Evolutionary conservation across 805 yeast species (phyloP), one percentile per base, ranked within the genome.

Genomic region (Lipomyces starkeyi): DNA sequence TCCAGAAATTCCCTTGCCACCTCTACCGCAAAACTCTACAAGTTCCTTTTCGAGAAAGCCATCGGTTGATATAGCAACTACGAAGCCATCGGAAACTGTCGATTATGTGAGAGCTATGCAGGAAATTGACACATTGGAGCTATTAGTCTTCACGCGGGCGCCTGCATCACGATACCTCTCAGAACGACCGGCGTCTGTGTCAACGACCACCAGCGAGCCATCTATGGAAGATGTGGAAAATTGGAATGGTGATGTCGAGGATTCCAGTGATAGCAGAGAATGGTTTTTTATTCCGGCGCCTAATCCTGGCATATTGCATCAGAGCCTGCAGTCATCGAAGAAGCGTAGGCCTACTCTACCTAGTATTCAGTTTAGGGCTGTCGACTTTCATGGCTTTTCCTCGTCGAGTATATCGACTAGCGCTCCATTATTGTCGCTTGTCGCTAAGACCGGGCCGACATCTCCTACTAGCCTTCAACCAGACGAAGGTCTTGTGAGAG

Each of bases 251-350:
- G 29, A 25, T 29, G n/a, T 25, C 29, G 56, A 53, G 34, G 56
- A 53, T 25, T 25, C 7, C 7, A 29, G 34, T 29, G 56, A 53
- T 29, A 11, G 34, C 34, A 17, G 29, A 3, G 34, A 17, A 8
- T 53, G 56, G 56, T 25, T 25, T 29, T 53, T 53, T 22, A 53
- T 53, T 22, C 56, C 56, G n/a, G 56, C 56, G 8, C 56, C 56
- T 14, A 29, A 25, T 17, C 27, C 20, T 13, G 8, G n/a, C 34
- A 25, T 25, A 14, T 29, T 13, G 17, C 9, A 14, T 11, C 56
- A 25, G n/a, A 29, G 56, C 3, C 17, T 11, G 9, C 25, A 5
- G n/a, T 14, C 14, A 13, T 25, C n/a, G 9, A 53, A 22, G 56
- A 53, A 8, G 20, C 56, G 14, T 13, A 29, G 8, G 7, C 3